These are phyloP conservation scores for Bretziella fagacearum DNA, from an alignment of 2,329 filamentous ascomycete species.

Conservation along the genomic window DNA sequence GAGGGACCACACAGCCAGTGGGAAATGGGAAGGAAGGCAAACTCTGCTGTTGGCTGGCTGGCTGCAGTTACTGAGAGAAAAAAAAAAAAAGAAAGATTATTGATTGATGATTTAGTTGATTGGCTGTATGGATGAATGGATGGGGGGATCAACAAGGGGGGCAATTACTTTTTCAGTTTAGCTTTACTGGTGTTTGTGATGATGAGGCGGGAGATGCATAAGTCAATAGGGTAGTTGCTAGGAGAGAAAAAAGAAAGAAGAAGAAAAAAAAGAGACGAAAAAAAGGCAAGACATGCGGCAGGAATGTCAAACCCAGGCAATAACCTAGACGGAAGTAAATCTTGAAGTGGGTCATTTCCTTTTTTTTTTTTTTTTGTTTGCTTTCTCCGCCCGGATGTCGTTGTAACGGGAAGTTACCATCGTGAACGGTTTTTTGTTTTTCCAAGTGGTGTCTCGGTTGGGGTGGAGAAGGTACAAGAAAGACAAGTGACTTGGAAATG, in stretches of 20 bases:
- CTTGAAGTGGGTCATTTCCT: background rate
- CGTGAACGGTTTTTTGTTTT: too few species aligned
- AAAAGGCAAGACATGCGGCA: slow-evolving; percentile 3
- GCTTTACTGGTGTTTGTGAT: background rate
- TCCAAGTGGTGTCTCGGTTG: too few species aligned
- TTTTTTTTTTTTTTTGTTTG: too few species aligned
- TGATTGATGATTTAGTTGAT: background rate
- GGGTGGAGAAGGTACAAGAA: too few species aligned
- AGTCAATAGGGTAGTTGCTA: background rate
- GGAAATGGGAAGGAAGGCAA: background rate
- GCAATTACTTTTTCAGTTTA: too few species aligned
- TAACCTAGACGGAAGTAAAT: background rate
- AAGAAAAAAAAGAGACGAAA: background rate
- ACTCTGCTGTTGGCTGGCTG: background rate
- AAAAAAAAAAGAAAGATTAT: background rate
- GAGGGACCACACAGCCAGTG: background rate
- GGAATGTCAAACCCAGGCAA: background rate
- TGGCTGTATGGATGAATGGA: too few species aligned
- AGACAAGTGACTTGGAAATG: too few species aligned
- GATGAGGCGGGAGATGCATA: background rate
- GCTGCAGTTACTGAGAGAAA: background rate
- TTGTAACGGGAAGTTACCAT: too few species aligned
- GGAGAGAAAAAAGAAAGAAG: background rate
- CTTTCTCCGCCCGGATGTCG: too few species aligned
- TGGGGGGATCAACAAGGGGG: too few species aligned